A percentile compares a stretch with the other conserved stretches of the same genome.
These are phyloP conservation scores for Amanita thiersii DNA, from an alignment of 768 basidiomycete genomes.

Conservation along the genomic window DNA sequence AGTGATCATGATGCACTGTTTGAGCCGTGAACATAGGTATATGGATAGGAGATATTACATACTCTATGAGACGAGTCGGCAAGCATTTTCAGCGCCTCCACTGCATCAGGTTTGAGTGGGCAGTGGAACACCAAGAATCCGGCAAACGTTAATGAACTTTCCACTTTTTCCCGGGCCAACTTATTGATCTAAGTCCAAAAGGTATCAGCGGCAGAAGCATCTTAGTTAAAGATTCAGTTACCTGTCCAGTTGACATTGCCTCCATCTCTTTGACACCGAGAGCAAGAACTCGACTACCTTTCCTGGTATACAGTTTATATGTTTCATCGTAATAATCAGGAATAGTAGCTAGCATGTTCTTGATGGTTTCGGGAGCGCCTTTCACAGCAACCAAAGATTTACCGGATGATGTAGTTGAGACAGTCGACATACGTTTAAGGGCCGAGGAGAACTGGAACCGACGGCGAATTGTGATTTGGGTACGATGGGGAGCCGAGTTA, in stretches of 20 bases:
- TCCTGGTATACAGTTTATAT: slow-evolving; percentile 89
- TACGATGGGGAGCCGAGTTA: slow-evolving; percentile 45
- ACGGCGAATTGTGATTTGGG: slow-evolving; percentile 67
- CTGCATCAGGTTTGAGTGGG: slow-evolving; percentile 89
- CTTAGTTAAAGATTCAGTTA: slow-evolving; percentile 18
- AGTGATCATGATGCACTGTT: slow-evolving; percentile 99
- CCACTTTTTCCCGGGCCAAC: slow-evolving; percentile 72
- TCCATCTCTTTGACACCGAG: slow-evolving; percentile 85
- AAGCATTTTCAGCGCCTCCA: slow-evolving; percentile 87
- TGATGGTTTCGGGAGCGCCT: slow-evolving; percentile 96
- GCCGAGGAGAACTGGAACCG: slow-evolving; percentile 98
- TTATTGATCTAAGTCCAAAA: slow-evolving; percentile 68
- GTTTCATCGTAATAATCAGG: slow-evolving; percentile 87
- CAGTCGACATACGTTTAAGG: slow-evolving; percentile 94
- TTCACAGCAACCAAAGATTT: slow-evolving; percentile 72
- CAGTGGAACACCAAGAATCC: slow-evolving; percentile 99
- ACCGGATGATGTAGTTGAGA: slow-evolving; percentile 58
- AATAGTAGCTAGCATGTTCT: slow-evolving; percentile 66
- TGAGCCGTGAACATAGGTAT: background rate
- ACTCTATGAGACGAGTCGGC: slow-evolving; percentile 95
- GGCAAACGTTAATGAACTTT: slow-evolving; percentile 73
- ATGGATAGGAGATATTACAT: slow-evolving; percentile 21
- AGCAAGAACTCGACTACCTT: slow-evolving; percentile 91
- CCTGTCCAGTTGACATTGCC: slow-evolving; percentile 61
- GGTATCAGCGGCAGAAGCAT: background rate